Evolutionary conservation across 2,329 filamentous ascomycete species (phyloP).

Genomic region (Colletotrichum horii): DNA sequence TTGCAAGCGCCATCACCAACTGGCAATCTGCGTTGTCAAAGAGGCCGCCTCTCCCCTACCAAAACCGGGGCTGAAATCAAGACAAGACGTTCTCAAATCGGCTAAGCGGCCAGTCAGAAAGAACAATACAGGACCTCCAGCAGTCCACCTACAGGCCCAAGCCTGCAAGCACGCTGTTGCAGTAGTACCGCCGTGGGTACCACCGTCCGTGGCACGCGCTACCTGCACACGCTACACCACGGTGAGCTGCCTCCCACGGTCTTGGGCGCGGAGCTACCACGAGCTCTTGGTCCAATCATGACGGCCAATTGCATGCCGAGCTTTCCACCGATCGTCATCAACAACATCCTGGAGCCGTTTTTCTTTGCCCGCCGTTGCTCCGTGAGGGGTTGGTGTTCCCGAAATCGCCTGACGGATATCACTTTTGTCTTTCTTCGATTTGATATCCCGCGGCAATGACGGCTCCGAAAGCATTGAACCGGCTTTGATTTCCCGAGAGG

Average conservation of each 20-base stretch:
- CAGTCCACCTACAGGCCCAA: neutral
- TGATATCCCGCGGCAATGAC: neutral
- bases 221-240: neutral
- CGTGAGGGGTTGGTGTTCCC: slow-evolving; percentile 3
- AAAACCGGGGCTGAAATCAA: neutral
- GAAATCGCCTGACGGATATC: neutral
- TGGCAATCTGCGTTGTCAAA: neutral
- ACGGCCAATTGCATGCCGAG: slow-evolving; percentile 6
- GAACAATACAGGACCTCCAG: neutral
- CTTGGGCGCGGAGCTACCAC: slow-evolving; percentile 9
- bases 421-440: neutral
- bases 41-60: slow-evolving; percentile 8
- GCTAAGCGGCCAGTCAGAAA: neutral
- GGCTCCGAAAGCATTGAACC: neutral
- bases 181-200: neutral
- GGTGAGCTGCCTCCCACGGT: slow-evolving; percentile 9
- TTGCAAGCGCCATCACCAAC: neutral
- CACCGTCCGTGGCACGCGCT: neutral
- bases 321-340: slow-evolving; percentile 8
- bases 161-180: neutral
- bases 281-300: slow-evolving; percentile 12
- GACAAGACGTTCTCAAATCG: neutral
- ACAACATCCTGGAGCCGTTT: neutral
- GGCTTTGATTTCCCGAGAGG: neutral
- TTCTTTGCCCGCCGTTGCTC: neutral